phyloP scores from a whole-genome alignment of 2,329 filamentous ascomycete species.

The Ophiostoma piceae region DNA sequence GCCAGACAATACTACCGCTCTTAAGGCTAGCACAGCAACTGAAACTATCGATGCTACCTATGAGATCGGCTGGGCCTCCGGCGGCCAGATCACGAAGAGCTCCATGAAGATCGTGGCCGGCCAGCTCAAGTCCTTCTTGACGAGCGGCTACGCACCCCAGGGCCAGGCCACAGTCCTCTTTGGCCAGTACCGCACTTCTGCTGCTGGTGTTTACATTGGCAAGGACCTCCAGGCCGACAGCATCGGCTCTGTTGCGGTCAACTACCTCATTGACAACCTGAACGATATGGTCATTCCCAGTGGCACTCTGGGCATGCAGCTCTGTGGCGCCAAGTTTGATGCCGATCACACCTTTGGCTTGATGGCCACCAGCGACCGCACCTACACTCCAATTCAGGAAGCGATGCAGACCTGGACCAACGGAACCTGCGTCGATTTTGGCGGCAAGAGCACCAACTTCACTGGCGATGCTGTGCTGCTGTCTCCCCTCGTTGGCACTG shows the following conservation, averaged over 20 bases:
- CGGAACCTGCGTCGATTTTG: conserved; percentile 25
- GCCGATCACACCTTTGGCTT: conserved; percentile 35
- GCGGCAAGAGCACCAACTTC: not conserved
- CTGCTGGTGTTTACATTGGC: conserved; percentile 3
- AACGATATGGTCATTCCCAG: not conserved
- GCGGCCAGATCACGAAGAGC: not conserved
- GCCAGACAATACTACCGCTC: not conserved
- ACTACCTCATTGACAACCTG: not conserved
- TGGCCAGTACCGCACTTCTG: not conserved
- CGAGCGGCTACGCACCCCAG: not conserved
- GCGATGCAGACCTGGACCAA: conserved; percentile 32
- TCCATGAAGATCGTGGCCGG: not conserved
- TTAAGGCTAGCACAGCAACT: not conserved
- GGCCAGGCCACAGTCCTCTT: not conserved
- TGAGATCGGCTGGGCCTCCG: not conserved
- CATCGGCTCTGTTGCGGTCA: not conserved
- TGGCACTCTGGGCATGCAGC: conserved; percentile 31
- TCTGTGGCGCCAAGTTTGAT: conserved; percentile 33
- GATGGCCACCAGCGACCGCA: conserved; percentile 33
- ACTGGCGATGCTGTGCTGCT: not conserved
- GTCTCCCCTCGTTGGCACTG: not conserved
- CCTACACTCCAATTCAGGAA: conserved; percentile 33
- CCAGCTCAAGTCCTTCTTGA: conserved; percentile 1
- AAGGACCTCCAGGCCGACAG: not conserved
- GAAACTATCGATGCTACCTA: not conserved